phyloP scores from a whole-genome alignment of 2,329 filamentous ascomycete genomes.

The Trichoderma simmonsii region DNA sequence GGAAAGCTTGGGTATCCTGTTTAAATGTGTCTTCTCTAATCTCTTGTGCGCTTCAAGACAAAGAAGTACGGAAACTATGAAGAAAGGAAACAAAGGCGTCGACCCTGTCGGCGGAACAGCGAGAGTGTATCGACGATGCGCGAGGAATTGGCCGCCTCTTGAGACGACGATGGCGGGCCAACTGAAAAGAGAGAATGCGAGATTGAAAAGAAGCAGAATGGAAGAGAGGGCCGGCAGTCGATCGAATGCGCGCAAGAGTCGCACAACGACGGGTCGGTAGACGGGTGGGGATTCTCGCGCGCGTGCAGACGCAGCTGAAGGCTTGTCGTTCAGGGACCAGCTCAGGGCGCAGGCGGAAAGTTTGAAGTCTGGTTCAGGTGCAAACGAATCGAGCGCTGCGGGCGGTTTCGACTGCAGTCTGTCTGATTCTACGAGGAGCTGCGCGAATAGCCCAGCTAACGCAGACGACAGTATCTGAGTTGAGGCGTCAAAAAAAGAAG shows the following conservation, averaged over 20 bases:
- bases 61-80: slow-evolving; percentile 5
- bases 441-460: slow-evolving; percentile 9
- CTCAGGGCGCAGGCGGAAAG: background rate
- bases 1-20: slow-evolving; percentile 17
- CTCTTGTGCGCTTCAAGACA: slow-evolving; percentile 5
- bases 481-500: background rate
- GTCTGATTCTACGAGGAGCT: background rate
- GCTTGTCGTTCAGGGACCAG: slow-evolving; percentile 6
- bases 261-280: slow-evolving; percentile 3
- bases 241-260: background rate
- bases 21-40: slow-evolving; percentile 3
- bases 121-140: background rate
- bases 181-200: slow-evolving; percentile 14
- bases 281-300: slow-evolving; percentile 12
- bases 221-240: slow-evolving; percentile 5
- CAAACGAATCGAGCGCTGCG: background rate
- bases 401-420: background rate
- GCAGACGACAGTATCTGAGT: slow-evolving; percentile 3
- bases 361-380: background rate
- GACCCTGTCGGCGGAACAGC: background rate
- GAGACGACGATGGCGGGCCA: background rate
- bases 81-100: background rate
- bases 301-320: slow-evolving; percentile 15
- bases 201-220: slow-evolving; percentile 21
- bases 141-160: slow-evolving; percentile 4